Evolutionary conservation across 768 basidiomycete species (phyloP).

Genomic region (Leccinum variicolor): DNA sequence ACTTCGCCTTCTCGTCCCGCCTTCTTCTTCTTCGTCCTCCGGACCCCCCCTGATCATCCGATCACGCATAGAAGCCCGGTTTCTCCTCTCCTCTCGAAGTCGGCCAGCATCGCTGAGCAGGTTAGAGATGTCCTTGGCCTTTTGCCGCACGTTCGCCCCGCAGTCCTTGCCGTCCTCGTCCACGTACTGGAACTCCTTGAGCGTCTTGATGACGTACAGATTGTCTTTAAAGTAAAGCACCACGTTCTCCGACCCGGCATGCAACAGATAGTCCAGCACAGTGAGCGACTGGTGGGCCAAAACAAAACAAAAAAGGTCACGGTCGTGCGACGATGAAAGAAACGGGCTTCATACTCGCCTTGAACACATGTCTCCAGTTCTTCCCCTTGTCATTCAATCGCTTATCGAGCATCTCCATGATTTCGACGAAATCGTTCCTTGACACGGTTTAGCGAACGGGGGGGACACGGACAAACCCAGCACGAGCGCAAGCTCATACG

Average conservation of each 20-base stretch:
- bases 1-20: constrained; percentile 1
- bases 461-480: not conserved
- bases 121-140: constrained; percentile 98
- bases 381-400: constrained; percentile 98
- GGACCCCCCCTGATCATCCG: constrained; percentile 75
- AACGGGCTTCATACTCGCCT: constrained; percentile 49
- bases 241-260: constrained; percentile 96
- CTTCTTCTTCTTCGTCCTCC: constrained; percentile 31
- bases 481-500: not conserved
- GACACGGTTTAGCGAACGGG: not conserved
- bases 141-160: constrained; percentile 95
- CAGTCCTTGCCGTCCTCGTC: constrained; percentile 97
- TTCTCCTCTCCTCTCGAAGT: constrained; percentile 79
- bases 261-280: constrained; percentile 91
- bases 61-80: constrained; percentile 89
- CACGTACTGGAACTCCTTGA: constrained; percentile 96
- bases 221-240: constrained; percentile 99
- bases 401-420: constrained; percentile 99
- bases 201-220: constrained; percentile 95
- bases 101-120: constrained; percentile 83
- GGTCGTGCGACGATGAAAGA: not conserved
- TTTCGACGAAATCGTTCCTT: constrained; percentile 94
- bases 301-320: not conserved
- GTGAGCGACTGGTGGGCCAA: constrained; percentile 65
- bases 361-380: constrained; percentile 99